Base-by-base conservation (phyloP, 1,284 basidiomycete species). In the Ganoderma sinense region DNA sequence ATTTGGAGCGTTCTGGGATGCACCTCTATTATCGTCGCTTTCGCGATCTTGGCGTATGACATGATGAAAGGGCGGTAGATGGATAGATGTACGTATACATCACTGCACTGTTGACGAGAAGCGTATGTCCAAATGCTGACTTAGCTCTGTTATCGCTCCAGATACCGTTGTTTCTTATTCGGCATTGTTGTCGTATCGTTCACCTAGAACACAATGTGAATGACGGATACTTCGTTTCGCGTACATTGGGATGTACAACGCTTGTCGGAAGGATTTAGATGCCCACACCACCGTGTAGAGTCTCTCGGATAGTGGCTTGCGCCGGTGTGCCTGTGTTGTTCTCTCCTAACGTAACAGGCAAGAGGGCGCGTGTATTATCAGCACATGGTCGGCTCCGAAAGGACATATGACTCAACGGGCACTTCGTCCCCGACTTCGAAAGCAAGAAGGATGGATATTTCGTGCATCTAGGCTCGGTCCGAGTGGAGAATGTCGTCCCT, bases 11-110 rank as follows among this genome's bases (percentile, higher is more conserved):
- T 94, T 23, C 55, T 89, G 14, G 94, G 94, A 11, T 90, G 90
- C 67, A 85, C 85, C 29, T 84, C 89, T 70, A 95, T 96, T 70
- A 84, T 94, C 6, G 80, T 84, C 23, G 92, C 93, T 1, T 96
- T 96, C 75, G 89, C 85, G 11, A 84, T 95, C 53, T 83, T 96
- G 60, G 90, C 86, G 51, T 90, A 89, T 74, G 93, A 94, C 72
- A 90, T 92, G 86, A 83, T 86, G 61, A 74, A 68, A 59, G 70
- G 64, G 40, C 71, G 75, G 65, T 77, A 75, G 66, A 51, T 66
- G 48, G 20, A 14, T 48, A 16, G 3, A 40, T 36, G 7, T 8
- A n/a, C 64, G 68, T 69, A 59, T 53, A 62, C 62, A 8, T 16
- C 56, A 5, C 56, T 56, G 23, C 7, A 20, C n/a, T 18, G 16